Conservation (phyloP, 768 basidiomycete species). For the Lactifluus hygrophoroides region DNA sequence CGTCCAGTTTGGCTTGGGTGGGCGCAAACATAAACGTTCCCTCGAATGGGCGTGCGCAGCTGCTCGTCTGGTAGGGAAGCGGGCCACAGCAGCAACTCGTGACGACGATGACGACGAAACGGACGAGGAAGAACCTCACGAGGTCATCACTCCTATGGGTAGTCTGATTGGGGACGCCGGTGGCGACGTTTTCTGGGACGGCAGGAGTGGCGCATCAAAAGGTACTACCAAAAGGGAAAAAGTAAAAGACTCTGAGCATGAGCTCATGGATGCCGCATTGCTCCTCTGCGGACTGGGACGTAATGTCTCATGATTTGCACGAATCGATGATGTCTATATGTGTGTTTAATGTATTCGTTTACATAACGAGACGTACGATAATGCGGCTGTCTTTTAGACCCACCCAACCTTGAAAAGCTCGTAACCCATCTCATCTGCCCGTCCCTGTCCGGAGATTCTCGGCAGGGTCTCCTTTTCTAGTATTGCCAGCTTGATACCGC, state of each 20-base stretch:
- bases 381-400: slow-evolving; percentile 26
- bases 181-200: slow-evolving; percentile 1
- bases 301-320: slow-evolving; percentile 34
- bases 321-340: slow-evolving; percentile 23
- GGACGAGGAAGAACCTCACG: slow-evolving; percentile 52
- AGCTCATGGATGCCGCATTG: slow-evolving; percentile 13
- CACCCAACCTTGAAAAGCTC: slow-evolving; percentile 67
- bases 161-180: slow-evolving; percentile 15
- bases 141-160: slow-evolving; percentile 52
- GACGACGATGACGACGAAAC: slow-evolving; percentile 37
- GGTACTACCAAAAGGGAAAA: background rate
- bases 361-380: slow-evolving; percentile 27
- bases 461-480: slow-evolving; percentile 39
- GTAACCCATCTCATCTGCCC: slow-evolving; percentile 66
- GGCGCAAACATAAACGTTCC: slow-evolving; percentile 20
- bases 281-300: slow-evolving; percentile 17
- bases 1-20: slow-evolving; percentile 24
- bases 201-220: background rate
- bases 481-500: slow-evolving; percentile 34
- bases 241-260: background rate
- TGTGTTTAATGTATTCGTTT: slow-evolving; percentile 15
- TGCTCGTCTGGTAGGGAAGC: slow-evolving; percentile 36
- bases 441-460: slow-evolving; percentile 47
- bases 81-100: slow-evolving; percentile 21
- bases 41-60: slow-evolving; percentile 35